phyloP scores from a whole-genome alignment of 164 flowering plant genomes.

The Magnolia officinalis region DNA sequence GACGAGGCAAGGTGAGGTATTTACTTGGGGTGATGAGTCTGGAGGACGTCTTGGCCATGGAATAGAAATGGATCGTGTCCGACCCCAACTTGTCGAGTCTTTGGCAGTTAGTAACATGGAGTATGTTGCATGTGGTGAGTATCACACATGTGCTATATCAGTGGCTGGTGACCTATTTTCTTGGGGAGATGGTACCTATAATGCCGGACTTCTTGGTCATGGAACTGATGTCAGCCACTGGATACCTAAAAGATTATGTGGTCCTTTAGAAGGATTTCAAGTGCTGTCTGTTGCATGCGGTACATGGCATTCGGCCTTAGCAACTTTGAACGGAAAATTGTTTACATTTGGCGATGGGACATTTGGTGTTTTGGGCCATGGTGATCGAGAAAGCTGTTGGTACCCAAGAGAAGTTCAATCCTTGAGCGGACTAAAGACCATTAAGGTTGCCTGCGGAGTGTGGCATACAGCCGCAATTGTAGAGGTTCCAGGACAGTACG shows the following conservation, averaged over 20 bases:
- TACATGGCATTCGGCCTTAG: slow-evolving; percentile 78
- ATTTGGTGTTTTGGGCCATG: slow-evolving; percentile 88
- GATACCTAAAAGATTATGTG: slow-evolving; percentile 72
- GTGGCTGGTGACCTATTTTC: slow-evolving; percentile 62
- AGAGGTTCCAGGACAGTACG: slow-evolving; percentile 49
- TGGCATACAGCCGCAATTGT: slow-evolving; percentile 91
- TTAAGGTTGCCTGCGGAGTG: slow-evolving; percentile 77
- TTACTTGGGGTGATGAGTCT: slow-evolving; percentile 92
- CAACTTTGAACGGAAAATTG: slow-evolving; percentile 54
- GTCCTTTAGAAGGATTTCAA: slow-evolving; percentile 74
- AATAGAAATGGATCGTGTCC: slow-evolving; percentile 45
- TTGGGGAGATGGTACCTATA: slow-evolving; percentile 84
- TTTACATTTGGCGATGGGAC: slow-evolving; percentile 87
- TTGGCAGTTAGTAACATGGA: slow-evolving; percentile 55
- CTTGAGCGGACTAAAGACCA: slow-evolving; percentile 49
- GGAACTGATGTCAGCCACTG: slow-evolving; percentile 72
- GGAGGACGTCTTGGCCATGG: slow-evolving; percentile 94
- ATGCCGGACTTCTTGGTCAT: slow-evolving; percentile 76
- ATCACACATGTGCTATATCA: slow-evolving; percentile 81
- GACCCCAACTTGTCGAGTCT: slow-evolving; percentile 69
- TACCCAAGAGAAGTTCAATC: slow-evolving; percentile 66
- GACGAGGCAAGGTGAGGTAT: slow-evolving; percentile 89
- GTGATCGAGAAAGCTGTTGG: slow-evolving; percentile 51
- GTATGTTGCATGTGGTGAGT: slow-evolving; percentile 75
- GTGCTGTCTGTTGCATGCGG: slow-evolving; percentile 78